Conservation (phyloP, 345 rosid species). For the Reutealis trisperma region DNA sequence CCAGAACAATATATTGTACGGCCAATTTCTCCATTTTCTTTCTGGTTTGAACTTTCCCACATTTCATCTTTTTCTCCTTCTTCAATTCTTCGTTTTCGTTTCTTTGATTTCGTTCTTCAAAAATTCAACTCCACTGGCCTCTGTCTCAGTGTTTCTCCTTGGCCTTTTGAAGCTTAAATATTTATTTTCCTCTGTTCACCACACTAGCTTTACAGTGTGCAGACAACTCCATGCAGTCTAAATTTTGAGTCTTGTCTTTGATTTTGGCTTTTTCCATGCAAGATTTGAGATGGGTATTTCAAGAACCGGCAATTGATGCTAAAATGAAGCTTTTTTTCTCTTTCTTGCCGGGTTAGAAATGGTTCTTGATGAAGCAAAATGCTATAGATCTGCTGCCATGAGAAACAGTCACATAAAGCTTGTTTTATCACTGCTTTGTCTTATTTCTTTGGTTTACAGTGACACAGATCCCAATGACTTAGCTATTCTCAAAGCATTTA, state of each 20-base stretch:
- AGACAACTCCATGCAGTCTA: not conserved
- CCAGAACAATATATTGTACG: not conserved
- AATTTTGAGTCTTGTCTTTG: slow-evolving; percentile 6
- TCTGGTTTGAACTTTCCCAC: not conserved
- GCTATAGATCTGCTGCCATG: slow-evolving; percentile 39
- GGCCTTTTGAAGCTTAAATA: not conserved
- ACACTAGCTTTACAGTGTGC: not conserved
- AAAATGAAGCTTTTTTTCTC: slow-evolving; percentile 27
- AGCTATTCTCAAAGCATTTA: slow-evolving; percentile 53
- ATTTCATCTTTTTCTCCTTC: slow-evolving; percentile 2
- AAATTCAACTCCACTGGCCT: slow-evolving; percentile 20
- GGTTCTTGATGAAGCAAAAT: slow-evolving; percentile 18
- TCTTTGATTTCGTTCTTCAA: not conserved
- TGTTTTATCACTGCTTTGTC: slow-evolving; percentile 25
- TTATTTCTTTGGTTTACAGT: slow-evolving; percentile 34
- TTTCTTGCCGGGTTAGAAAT: slow-evolving; percentile 4
- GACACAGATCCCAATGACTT: slow-evolving; percentile 55
- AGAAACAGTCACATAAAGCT: slow-evolving; percentile 30
- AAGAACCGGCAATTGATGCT: slow-evolving; percentile 22
- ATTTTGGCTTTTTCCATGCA: slow-evolving; percentile 17
- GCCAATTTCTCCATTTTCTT: not conserved
- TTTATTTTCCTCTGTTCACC: not conserved
- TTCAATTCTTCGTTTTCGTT: not conserved
- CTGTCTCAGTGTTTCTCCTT: no score
- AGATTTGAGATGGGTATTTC: slow-evolving; percentile 36